Evolutionary conservation across 345 rosid species (phyloP).

Genomic region (Salix purpurea): DNA sequence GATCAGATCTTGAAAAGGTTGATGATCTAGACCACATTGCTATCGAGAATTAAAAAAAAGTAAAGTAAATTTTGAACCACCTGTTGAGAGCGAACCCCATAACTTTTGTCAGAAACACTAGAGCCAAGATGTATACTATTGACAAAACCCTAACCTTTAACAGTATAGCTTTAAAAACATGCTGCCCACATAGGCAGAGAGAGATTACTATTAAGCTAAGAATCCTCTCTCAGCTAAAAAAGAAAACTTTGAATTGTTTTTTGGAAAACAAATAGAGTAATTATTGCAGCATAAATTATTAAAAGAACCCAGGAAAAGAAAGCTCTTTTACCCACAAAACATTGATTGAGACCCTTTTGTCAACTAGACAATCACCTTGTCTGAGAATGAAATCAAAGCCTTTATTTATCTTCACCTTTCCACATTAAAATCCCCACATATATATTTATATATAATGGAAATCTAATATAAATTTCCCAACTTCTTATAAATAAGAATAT

Average conservation of each 20-base stretch:
- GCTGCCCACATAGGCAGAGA: too few species aligned
- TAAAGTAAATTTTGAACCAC: neutral
- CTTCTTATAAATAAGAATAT: too few species aligned
- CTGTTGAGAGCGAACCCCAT: slow-evolving; percentile 14
- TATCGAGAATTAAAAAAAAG: neutral
- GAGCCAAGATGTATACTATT: slow-evolving; percentile 17
- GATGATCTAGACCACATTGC: slow-evolving; percentile 32
- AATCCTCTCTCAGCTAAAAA: neutral
- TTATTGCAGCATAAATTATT: slow-evolving; percentile 8
- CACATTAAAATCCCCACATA: neutral
- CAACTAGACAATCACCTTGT: slow-evolving; percentile 41
- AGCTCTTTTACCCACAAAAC: slow-evolving; percentile 8
- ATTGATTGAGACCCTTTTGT: slow-evolving; percentile 25
- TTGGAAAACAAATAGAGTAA: slow-evolving; percentile 5
- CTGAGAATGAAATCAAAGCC: slow-evolving; percentile 39
- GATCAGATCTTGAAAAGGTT: slow-evolving; percentile 10
- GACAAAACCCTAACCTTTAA: neutral
- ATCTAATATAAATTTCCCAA: too few species aligned
- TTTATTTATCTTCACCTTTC: slow-evolving; percentile 15
- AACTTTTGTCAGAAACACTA: slow-evolving; percentile 38
- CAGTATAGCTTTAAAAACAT: neutral
- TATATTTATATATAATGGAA: too few species aligned
- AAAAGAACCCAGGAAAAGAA: neutral
- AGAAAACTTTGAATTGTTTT: neutral
- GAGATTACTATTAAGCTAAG: neutral